Base-by-base conservation (phyloP, 2,329 filamentous ascomycete species). In the Talaromyces sp. region DNA sequence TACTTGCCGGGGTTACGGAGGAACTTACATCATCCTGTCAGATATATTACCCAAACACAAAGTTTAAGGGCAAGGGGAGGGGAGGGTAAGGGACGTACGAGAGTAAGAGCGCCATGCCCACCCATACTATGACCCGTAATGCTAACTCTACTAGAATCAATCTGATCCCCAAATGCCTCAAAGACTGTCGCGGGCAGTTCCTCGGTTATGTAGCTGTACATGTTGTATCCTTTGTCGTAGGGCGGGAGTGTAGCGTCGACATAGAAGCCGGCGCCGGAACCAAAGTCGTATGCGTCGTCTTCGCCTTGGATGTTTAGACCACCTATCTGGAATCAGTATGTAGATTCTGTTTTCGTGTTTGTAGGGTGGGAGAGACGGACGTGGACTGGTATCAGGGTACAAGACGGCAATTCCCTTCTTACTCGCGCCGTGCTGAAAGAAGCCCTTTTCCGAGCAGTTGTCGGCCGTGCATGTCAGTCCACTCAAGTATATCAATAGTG, bases 71-170 rank as follows among this genome's bases (percentile, higher is more conserved):
- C 22, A 22, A 22, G 22, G 22, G 22, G 22, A 22, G 22, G 27
- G 52, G 17, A 15, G 31, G 9, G 35, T 6, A 37, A 13, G 37
- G 17, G n/a, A 22, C 74, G 58, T 74, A 87, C 85, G 71, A 98
- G 81, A 54, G 93, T 97, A 71, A 99, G 83, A 52, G 95, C 95
- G 68, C 95, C 95, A 79, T 99, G 95, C 0, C 95, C 95, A 70
- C 95, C 95, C 95, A 99, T 99, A 72, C 89, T 93, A 82, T 99
- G 95, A 6, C 95, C 95, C 47, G 91, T 92, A 73, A 99, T 95
- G 78, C 89, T 90, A 63, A 97, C 88, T 47, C 89, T 85, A 33
- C 73, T 79, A 0, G 78, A 73, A 77, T 98, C 94, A 35, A 99
- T 82, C 33, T 59, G 56, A 74, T 87, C 84, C 35, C 86, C 82